Base-by-base conservation (phyloP, 2,329 filamentous ascomycete species). In the Trichophyton benhamiae region DNA sequence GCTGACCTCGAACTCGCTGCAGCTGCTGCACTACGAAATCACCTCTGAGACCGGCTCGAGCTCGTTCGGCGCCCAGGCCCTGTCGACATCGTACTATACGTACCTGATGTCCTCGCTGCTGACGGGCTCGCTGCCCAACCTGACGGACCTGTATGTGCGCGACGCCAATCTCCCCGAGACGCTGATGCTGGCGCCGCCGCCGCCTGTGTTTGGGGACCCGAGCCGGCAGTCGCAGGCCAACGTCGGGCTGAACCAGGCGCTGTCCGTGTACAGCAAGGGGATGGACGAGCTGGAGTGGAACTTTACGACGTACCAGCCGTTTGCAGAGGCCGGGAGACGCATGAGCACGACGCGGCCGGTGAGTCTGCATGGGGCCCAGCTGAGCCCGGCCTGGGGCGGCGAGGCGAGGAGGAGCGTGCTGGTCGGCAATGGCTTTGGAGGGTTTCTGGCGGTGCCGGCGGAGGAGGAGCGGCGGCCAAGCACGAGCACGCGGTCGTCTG, bases 31-130 rank as follows among this genome's bases (percentile, higher is more conserved):
- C 67, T 96, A 86, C 71, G 92, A 96, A 74, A 88, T 97, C 70
- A 87, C 83, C 9, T 74, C 72, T 5, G 62, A 68, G 3, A 76
- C 33, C 1, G 33, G 33, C 2, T 11, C 33, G 33, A 82, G 84
- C 22, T 79, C 85, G 9, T 87, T 83, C 63, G 74, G 77, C 9
- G 72, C 81, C 58, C 77, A 80, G 58, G 74, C 78, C 0, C 78
- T 80, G 0, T 75, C 78, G 5, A 75, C 77, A 25, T 82, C 80
- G 17, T 95, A 96, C 76, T 95, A 96, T 74, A 83, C 84, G 63
- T 96, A 96, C 73, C 83, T 97, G 20, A 86, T 89, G 27, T 83
- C 83, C n/a, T 95, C 89, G 0, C 82, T 97, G 36, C 83, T 94
- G 63, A 82, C 84, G 15, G 87, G 87, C 64, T 82, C 84, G 6